Percentiles rank a stretch among this genome's conserved stretches.
phyloP scores from a whole-genome alignment of 345 rosid species.

The Salix suchowensis region DNA sequence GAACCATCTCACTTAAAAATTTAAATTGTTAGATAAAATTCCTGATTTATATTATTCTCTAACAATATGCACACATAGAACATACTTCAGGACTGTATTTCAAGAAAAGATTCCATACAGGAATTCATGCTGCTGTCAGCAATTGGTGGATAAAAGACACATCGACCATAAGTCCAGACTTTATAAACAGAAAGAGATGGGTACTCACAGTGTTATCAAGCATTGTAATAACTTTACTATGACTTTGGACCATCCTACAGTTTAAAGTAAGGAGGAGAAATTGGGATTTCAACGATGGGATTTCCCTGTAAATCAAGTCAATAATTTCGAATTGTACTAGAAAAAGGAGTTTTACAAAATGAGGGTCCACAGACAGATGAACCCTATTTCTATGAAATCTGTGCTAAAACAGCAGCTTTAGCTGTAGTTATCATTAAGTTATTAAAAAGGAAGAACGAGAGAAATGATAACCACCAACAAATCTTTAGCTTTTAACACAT shows the following conservation, averaged over 20 bases:
- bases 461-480: conserved; percentile 15
- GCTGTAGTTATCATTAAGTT: conserved; percentile 12
- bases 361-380: background rate
- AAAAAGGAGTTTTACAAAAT: background rate
- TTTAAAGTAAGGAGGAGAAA: too few relatives aligned
- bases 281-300: too few relatives aligned
- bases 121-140: background rate
- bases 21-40: too few relatives aligned
- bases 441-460: conserved; percentile 4
- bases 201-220: too few relatives aligned
- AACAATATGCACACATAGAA: too few relatives aligned
- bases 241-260: too few relatives aligned
- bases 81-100: background rate
- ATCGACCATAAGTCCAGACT: background rate
- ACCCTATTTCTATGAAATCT: background rate
- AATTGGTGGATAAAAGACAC: background rate
- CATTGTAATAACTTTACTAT: too few relatives aligned
- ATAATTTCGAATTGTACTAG: background rate
- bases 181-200: too few relatives aligned
- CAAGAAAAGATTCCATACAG: too few relatives aligned
- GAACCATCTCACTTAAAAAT: too few relatives aligned
- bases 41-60: too few relatives aligned
- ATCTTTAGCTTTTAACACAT: background rate
- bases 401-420: conserved; percentile 10
- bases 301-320: background rate